phyloP scores from a whole-genome alignment of 2,329 filamentous ascomycete genomes.

The Emmonsiellopsis sp. region DNA sequence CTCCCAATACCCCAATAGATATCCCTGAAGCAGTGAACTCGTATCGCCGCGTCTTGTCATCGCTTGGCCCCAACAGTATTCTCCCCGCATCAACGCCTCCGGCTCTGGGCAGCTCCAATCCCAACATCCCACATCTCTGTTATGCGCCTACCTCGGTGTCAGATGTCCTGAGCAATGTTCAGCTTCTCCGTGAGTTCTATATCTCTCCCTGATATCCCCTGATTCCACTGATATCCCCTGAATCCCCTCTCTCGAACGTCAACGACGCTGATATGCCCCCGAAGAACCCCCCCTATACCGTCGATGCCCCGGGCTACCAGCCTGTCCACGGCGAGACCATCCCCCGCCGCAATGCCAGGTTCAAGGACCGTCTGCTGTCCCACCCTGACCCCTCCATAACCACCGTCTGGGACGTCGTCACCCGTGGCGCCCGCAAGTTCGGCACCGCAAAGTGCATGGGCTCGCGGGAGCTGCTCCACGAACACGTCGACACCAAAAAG shows the following conservation, averaged over 20 bases:
- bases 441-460: constrained; percentile 58
- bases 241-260: neutral
- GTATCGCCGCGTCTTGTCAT: neutral
- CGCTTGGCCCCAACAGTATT: neutral
- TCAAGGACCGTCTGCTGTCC: constrained; percentile 60
- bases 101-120: neutral
- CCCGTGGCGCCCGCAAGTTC: constrained; percentile 55
- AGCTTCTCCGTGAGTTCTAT: neutral
- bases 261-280: neutral
- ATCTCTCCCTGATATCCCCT: neutral
- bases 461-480: constrained; percentile 62
- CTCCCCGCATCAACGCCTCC: neutral
- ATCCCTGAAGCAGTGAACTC: constrained; percentile 46
- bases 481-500: constrained; percentile 78
- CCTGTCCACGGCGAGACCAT: constrained; percentile 73
- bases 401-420: constrained; percentile 72
- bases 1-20: no score
- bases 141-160: neutral
- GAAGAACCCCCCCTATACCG: constrained; percentile 41
- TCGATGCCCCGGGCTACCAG: constrained; percentile 59
- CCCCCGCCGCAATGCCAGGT: constrained; percentile 62
- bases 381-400: constrained; percentile 59
- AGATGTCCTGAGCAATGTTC: constrained; percentile 2
- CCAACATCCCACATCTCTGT: neutral
- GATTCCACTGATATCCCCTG: neutral